Evolutionary conservation across 495 filamentous ascomycete genomes (phyloP).

Genomic region (Saxophila tyrrhenica): DNA sequence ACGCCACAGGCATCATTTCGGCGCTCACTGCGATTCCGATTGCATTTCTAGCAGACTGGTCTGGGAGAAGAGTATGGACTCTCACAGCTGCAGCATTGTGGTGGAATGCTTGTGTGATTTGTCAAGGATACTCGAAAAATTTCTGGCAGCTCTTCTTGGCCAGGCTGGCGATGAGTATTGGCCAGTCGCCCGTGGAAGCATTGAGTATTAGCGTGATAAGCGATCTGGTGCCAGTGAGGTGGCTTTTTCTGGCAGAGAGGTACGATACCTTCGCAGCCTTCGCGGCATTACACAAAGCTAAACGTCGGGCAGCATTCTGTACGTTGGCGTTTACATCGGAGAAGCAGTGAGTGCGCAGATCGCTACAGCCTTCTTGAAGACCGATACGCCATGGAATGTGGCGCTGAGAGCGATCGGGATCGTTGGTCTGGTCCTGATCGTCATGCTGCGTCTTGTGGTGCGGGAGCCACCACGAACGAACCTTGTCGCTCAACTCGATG

Average conservation of each 20-base stretch:
- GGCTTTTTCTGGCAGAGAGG: no score
- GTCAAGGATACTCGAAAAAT: conserved; percentile 24
- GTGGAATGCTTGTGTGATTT: conserved; percentile 29
- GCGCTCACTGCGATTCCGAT: conserved; percentile 19
- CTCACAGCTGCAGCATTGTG: conserved; percentile 22
- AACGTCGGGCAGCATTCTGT: conserved; percentile 25
- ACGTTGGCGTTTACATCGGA: conserved; percentile 28
- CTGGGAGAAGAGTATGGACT: conserved; percentile 26
- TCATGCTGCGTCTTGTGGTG: conserved; percentile 21
- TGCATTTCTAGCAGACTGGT: conserved; percentile 22
- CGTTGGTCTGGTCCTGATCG: conserved; percentile 22
- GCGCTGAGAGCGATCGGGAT: conserved; percentile 27
- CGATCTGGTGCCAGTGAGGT: conserved; percentile 24
- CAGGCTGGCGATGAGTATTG: conserved; percentile 27
- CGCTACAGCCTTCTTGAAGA: conserved; percentile 21
- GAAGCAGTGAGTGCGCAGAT: conserved; percentile 28
- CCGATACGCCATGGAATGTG: conserved; percentile 19
- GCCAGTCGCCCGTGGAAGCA: conserved; percentile 25
- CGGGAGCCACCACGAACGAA: conserved; percentile 17
- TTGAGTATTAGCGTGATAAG: conserved; percentile 28
- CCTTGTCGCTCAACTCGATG: not conserved
- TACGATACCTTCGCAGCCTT: no score
- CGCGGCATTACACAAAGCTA: no score
- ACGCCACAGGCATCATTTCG: conserved; percentile 29
- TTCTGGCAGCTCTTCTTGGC: conserved; percentile 28